Evolutionary conservation across 2,329 filamentous ascomycete species (phyloP).

Genomic region (Aspergillus tanneri): DNA sequence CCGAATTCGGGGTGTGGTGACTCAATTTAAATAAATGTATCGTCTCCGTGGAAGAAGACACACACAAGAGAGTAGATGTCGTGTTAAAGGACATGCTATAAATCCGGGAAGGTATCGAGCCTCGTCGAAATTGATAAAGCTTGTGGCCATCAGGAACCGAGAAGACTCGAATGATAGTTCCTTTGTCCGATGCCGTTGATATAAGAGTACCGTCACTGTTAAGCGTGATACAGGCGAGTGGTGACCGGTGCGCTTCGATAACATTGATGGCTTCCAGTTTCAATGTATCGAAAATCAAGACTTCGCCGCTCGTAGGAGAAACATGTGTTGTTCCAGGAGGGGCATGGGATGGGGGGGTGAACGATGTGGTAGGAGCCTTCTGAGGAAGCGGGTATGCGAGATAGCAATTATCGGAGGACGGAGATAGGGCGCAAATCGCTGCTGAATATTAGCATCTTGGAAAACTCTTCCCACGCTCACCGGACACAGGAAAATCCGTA

Average conservation of each 20-base stretch:
- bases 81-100: constrained; percentile 99
- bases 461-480: not conserved
- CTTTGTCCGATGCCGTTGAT: constrained; percentile 94
- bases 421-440: constrained; percentile 89
- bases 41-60: constrained; percentile 94
- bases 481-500: constrained; percentile 32
- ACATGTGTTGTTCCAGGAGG: constrained; percentile 73
- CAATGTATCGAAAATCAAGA: constrained; percentile 86
- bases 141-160: constrained; percentile 88
- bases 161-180: constrained; percentile 95
- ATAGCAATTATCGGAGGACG: constrained; percentile 93
- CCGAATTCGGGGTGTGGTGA: constrained; percentile 34
- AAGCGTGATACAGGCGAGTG: constrained; percentile 83
- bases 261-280: constrained; percentile 92
- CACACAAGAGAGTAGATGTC: constrained; percentile 86
- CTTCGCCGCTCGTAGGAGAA: constrained; percentile 82
- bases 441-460: constrained; percentile 13
- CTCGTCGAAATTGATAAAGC: constrained; percentile 91
- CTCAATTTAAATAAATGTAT: constrained; percentile 90
- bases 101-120: constrained; percentile 92
- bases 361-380: constrained; percentile 54
- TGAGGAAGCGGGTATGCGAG: constrained; percentile 87
- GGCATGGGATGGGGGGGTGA: constrained; percentile 71
- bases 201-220: constrained; percentile 90
- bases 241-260: constrained; percentile 89